Evolutionary conservation across 352 stramenopile species (phyloP), one percentile per base, ranked within the genome.

Genomic region (Globisporangium cylindrosporum): DNA sequence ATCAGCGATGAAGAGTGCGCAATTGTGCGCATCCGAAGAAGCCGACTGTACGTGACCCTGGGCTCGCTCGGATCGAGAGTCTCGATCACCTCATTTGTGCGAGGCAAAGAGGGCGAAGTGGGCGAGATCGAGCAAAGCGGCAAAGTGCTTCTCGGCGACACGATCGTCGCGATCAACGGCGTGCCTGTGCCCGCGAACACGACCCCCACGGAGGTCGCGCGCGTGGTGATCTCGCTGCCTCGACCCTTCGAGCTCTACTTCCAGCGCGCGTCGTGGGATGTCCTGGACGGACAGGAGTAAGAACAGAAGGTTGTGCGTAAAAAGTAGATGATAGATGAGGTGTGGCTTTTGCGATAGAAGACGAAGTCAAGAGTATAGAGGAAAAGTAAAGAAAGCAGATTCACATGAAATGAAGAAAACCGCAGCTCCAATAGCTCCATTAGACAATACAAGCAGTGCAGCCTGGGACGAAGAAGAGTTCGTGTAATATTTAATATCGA

Each of bases 71-170:
- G 81, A 15, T 78, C 73, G 1, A 73, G 77, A 22, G 78, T 92
- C 7, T 78, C 75, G 1, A 70, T 92, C 34, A 89, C 86, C 9
- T 88, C 84, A 7, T 92, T 91, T 29, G 77, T 89, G 20, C 59
- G 34, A 10, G 76, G 85, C n/a, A 71, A 82, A n/a, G 53, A 58
- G 43, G 86, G 83, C 1, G 64, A 78, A 24, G 41, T 53, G 10
- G 86, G 86, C 8, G 86, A 94, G 67, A 82, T 94, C 34, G 84
- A 94, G 66, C 59, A 73, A 34, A 92, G 84, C 59, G 84, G 86
- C 38, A 85, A 82, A 48, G 86, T 94, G 22, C 73, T 90, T 24
- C 27, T 81, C 12, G 85, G 85, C 4, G 86, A 93, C 51, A 69
- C 89, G 12, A 73, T 94, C 58, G 65, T 92, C 14, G 83, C 76